phyloP scores from a whole-genome alignment of 495 filamentous ascomycete genomes.

The Tuber calosporum region DNA sequence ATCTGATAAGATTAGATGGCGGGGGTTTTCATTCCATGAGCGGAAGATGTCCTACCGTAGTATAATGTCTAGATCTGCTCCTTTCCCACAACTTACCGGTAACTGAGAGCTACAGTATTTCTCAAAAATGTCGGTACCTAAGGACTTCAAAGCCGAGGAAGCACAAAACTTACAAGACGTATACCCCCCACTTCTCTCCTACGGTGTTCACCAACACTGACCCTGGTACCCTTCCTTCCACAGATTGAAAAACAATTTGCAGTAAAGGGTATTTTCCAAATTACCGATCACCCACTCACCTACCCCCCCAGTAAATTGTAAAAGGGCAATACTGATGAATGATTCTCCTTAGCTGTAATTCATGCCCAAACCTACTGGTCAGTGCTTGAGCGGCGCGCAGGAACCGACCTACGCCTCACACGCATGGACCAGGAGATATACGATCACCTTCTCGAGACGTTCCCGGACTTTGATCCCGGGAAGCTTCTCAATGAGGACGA shows the following conservation, averaged over 20 bases:
- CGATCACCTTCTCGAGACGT: slow-evolving; percentile 72
- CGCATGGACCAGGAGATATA: slow-evolving; percentile 92
- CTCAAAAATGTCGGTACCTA: slow-evolving; percentile 47
- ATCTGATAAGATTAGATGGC: slow-evolving; percentile 40
- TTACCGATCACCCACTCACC: slow-evolving; percentile 2
- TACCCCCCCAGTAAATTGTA: slow-evolving; percentile 67
- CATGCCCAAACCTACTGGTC: slow-evolving; percentile 95
- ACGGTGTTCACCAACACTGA: not conserved
- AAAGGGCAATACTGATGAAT: slow-evolving; percentile 60
- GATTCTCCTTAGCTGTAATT: slow-evolving; percentile 60
- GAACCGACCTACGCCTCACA: slow-evolving; percentile 79
- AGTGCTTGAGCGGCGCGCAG: slow-evolving; percentile 81
- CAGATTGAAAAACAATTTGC: slow-evolving; percentile 99
- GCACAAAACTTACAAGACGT: slow-evolving; percentile 75
- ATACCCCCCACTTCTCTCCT: slow-evolving; percentile 34
- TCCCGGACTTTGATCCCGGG: slow-evolving; percentile 84
- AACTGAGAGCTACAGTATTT: not conserved
- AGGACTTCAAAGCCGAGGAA: slow-evolving; percentile 57
- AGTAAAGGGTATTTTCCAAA: slow-evolving; percentile 67
- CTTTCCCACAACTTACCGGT: not conserved
- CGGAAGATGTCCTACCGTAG: not conserved
- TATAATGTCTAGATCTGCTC: not conserved
- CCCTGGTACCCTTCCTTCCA: slow-evolving; percentile 8
- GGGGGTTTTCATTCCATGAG: slow-evolving; percentile 14
- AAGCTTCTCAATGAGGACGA: slow-evolving; percentile 75